A percentile compares a stretch with the other conserved stretches of the same genome.
Conservation (phyloP, 1,284 basidiomycete genomes). For the Trametes hirsuta region DNA sequence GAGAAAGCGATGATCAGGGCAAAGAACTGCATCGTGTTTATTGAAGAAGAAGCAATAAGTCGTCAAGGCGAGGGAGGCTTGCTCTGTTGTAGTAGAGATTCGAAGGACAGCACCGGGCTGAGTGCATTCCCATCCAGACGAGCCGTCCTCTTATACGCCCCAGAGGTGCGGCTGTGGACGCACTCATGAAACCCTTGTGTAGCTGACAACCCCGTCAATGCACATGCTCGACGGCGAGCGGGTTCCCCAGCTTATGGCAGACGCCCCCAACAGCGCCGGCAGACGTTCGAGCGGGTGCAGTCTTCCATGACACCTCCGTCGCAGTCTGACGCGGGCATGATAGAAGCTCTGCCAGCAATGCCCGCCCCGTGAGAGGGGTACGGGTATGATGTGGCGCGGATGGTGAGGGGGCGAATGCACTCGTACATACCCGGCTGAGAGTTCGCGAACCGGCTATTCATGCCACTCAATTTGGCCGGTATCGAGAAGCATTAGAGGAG, state of each 20-base stretch:
- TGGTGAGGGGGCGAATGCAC: no score
- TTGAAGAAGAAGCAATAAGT: background rate
- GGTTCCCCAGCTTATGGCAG: no score
- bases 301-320: background rate
- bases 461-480: no score
- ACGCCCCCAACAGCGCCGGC: no score
- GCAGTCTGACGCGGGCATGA: background rate
- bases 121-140: background rate
- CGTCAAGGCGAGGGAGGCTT: background rate
- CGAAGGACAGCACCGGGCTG: slow-evolving; percentile 4
- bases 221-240: no score
- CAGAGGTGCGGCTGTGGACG: background rate
- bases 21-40: slow-evolving; percentile 15
- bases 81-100: background rate
- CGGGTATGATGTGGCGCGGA: no score
- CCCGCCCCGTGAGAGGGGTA: background rate
- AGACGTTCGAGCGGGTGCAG: background rate
- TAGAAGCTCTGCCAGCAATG: background rate
- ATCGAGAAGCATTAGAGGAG: no score
- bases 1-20: slow-evolving; percentile 17
- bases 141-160: background rate
- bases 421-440: no score
- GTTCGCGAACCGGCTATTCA: no score
- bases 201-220: no score
- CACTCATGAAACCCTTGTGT: background rate